Evolutionary conservation across 345 rosid genomes (phyloP), one percentile per base, ranked within the genome.

Genomic region (Populus simonii): DNA sequence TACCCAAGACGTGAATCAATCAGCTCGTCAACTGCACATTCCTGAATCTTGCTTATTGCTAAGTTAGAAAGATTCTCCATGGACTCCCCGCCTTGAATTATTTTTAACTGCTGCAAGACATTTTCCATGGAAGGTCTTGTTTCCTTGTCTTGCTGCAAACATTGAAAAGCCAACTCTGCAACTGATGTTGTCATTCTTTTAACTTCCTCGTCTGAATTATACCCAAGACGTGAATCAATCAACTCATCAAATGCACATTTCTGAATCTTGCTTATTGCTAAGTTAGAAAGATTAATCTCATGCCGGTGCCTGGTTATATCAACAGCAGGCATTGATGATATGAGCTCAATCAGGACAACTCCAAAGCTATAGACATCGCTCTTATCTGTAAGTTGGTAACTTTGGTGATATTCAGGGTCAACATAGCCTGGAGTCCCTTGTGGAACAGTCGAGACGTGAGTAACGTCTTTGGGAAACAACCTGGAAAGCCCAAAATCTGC

Each of bases 401-500:
- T 73, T 18, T 73, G 57, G 61, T 53, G 47, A 73, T 79, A 79
- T n/a, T 79, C 81, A 3, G 81, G 81, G 45, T 79, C 81, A 15
- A 79, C 76, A 39, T 79, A 79, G 31, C 81, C 81, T 57, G 81
- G 77, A 7, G 77, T 79, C 17, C 81, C 81, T 55, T 79, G 81
- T 20, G 81, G 72, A 17, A 70, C 77, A 25, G 81, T 79, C 6
- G 81, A 79, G 35, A 79, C 77, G 57, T 79, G 81, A 55, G 81
- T 66, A 39, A 22, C 81, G 51, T 79, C 77, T 13, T 15, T 53
- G 7, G 81, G 81, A 35, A 73, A 79, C 72, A 79, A 67, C 57
- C 77, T 73, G 71, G 81, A 79, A 25, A 79, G 72, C 4, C 81
- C 81, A 53, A 79, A 79, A 79, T 79, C 81, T 18, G 81, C 81